Percentiles rank a stretch among this genome's conserved stretches.
Conservation (phyloP, 257 asterid genomes). For the Craterostigma plantagineum region DNA sequence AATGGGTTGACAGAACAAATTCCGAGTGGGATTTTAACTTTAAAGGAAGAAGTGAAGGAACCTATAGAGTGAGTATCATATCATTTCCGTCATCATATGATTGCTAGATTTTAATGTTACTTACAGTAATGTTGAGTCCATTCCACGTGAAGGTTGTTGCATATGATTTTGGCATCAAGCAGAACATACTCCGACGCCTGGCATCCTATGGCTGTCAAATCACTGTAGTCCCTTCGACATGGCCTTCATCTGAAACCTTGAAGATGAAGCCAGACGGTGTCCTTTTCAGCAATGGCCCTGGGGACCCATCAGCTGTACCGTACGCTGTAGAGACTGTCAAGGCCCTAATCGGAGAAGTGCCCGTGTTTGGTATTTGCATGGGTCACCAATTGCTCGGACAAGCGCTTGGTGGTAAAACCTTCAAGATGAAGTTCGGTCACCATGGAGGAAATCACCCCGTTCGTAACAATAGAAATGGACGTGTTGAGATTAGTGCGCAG, state of each 20-base stretch:
- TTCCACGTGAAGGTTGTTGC: conserved; percentile 84
- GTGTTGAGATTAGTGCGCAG: conserved; percentile 95
- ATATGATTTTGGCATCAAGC: conserved; percentile 94
- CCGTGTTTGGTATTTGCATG: conserved; percentile 95
- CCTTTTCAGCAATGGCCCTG: conserved; percentile 92
- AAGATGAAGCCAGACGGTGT: conserved; percentile 92
- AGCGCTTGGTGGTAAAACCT: conserved; percentile 93
- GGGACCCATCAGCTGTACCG: conserved; percentile 98
- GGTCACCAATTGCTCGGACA: conserved; percentile 97
- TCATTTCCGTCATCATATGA: no score
- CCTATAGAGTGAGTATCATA: conserved; percentile 39
- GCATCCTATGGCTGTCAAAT: conserved; percentile 88
- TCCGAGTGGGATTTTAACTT: conserved; percentile 69
- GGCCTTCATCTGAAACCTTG: conserved; percentile 79
- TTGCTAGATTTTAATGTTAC: not conserved
- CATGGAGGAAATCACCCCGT: conserved; percentile 98
- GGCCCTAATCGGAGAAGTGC: conserved; percentile 62
- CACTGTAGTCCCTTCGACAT: conserved; percentile 85
- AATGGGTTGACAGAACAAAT: conserved; percentile 53
- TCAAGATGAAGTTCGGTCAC: conserved; percentile 96
- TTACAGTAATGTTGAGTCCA: not conserved
- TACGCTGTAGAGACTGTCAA: conserved; percentile 80
- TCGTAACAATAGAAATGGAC: conserved; percentile 51
- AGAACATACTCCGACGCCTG: conserved; percentile 69
- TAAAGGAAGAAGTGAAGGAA: conserved; percentile 22